A percentile compares a stretch with the other conserved stretches of the same genome.
Evolutionary conservation across 768 basidiomycete genomes (phyloP).

Genomic region (Macrolepiota albuminosa): DNA sequence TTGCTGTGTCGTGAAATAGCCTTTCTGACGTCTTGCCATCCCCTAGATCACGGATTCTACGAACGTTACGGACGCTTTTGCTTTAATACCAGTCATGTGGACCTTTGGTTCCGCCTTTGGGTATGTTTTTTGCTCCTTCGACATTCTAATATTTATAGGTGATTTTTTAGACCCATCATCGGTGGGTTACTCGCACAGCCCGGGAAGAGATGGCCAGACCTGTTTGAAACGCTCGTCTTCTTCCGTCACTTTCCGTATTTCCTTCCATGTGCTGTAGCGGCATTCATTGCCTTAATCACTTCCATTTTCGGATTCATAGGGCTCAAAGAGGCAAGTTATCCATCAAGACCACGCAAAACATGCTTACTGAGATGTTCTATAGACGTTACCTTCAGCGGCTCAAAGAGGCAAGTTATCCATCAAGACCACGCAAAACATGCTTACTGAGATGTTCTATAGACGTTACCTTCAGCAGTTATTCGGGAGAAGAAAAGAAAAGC

Average conservation of each 20-base stretch:
- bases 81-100: slow-evolving; percentile 25
- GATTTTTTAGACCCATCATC: slow-evolving; percentile 8
- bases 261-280: slow-evolving; percentile 23
- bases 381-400: slow-evolving; percentile 31
- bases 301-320: slow-evolving; percentile 18
- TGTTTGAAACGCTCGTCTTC: slow-evolving; percentile 23
- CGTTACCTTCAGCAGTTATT: slow-evolving; percentile 24
- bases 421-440: background rate
- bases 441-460: slow-evolving; percentile 17
- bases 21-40: background rate
- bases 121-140: slow-evolving; percentile 9
- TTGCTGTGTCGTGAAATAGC: background rate
- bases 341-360: background rate
- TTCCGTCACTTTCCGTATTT: slow-evolving; percentile 31
- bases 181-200: slow-evolving; percentile 30
- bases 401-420: slow-evolving; percentile 20
- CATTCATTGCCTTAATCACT: slow-evolving; percentile 15
- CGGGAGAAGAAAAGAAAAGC: slow-evolving; percentile 8
- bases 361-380: background rate
- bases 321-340: slow-evolving; percentile 22
- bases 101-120: slow-evolving; percentile 21
- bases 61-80: slow-evolving; percentile 24
- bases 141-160: background rate
- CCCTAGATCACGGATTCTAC: slow-evolving; percentile 23
- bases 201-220: slow-evolving; percentile 23